These are phyloP conservation scores for Anthostomella pinea DNA, from an alignment of 2,329 filamentous ascomycete genomes.

Conservation along the genomic window DNA sequence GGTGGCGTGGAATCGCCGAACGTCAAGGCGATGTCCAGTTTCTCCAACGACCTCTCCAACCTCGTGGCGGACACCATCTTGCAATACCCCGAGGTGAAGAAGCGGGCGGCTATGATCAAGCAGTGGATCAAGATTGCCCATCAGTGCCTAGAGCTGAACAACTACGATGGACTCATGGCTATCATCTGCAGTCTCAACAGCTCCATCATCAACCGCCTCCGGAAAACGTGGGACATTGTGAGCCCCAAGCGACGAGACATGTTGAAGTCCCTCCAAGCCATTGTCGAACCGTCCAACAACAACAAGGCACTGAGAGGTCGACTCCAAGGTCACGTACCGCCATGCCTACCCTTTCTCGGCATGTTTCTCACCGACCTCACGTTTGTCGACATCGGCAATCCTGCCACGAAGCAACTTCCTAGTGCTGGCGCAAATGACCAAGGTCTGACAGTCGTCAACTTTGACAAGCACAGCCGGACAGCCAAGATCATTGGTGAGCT, in stretches of 20 bases:
- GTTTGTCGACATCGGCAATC: conserved; percentile 93
- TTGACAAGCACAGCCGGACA: conserved; percentile 93
- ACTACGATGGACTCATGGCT: conserved; percentile 95
- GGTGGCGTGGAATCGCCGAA: conserved; percentile 76
- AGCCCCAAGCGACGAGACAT: conserved; percentile 78
- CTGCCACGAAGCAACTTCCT: conserved; percentile 74
- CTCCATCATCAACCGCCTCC: conserved; percentile 83
- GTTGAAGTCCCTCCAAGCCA: conserved; percentile 74
- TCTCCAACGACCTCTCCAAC: conserved; percentile 91
- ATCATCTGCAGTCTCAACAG: conserved; percentile 93
- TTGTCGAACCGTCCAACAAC: conserved; percentile 88
- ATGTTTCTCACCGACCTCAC: conserved; percentile 96
- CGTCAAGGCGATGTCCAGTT: conserved; percentile 87
- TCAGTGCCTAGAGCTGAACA: conserved; percentile 83
- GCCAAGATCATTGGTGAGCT: conserved; percentile 94
- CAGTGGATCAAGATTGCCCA: conserved; percentile 96
- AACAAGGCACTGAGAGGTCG: conserved; percentile 81
- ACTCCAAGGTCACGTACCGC: conserved; percentile 81
- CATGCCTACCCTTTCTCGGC: conserved; percentile 91
- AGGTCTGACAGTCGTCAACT: conserved; percentile 84
- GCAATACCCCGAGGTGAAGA: conserved; percentile 85
- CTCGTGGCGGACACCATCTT: conserved; percentile 92
- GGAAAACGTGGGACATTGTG: conserved; percentile 87
- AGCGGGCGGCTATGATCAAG: conserved; percentile 85
- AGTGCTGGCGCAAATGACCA: conserved; percentile 54